Conservation (phyloP, 1,284 basidiomycete species). For the Trichosporon faecale region DNA sequence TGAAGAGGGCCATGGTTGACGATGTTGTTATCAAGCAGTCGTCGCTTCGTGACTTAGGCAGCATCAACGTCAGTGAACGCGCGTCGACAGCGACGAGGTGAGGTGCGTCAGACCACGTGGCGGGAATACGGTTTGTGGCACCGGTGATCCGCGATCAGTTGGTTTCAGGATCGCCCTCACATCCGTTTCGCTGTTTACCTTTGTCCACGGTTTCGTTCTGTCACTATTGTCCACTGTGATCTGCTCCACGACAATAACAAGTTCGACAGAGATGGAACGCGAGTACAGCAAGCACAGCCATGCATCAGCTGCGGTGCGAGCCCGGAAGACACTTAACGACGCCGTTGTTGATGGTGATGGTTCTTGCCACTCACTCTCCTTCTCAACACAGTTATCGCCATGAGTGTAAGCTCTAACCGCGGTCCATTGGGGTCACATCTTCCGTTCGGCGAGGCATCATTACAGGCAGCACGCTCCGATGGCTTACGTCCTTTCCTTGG, state of each 20-base stretch:
- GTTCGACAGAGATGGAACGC: background rate
- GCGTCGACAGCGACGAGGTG: slow-evolving; percentile 15
- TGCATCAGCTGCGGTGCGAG: too few relatives aligned
- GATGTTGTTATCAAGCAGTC: slow-evolving; percentile 4
- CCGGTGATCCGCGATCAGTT: background rate
- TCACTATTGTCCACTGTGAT: background rate
- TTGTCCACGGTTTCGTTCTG: background rate
- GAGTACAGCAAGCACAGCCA: background rate
- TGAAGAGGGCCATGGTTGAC: slow-evolving; percentile 41
- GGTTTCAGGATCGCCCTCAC: background rate
- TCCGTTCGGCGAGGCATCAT: background rate
- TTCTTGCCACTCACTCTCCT: background rate
- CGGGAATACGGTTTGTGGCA: background rate
- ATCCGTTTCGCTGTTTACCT: background rate
- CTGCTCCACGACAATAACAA: background rate
- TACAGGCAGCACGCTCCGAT: background rate
- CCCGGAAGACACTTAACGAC: background rate
- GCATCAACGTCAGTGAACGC: slow-evolving; percentile 19
- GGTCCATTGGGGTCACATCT: background rate
- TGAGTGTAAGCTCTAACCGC: background rate
- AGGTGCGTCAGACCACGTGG: slow-evolving; percentile 20
- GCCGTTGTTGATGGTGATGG: too few relatives aligned
- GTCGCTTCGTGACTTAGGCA: slow-evolving; percentile 17
- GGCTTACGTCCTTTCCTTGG: slow-evolving; percentile 66
- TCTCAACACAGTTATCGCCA: background rate